phyloP scores from a whole-genome alignment of 1,139 yeast genomes.

The Candida frijolesensis region DNA sequence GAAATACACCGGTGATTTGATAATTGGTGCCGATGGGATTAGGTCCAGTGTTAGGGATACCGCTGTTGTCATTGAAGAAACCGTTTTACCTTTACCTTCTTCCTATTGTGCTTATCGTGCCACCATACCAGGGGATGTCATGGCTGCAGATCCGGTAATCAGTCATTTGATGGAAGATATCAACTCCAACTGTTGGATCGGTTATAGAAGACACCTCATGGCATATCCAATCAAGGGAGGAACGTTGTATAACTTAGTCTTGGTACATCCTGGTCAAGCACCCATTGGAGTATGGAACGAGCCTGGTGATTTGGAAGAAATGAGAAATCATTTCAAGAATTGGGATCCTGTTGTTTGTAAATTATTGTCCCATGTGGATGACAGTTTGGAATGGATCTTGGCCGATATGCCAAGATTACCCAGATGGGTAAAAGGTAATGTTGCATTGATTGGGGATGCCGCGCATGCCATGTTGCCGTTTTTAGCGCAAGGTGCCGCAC shows the following conservation, averaged over 20 bases:
- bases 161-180: slow-evolving; percentile 23
- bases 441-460: slow-evolving; percentile 39
- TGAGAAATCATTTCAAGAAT: slow-evolving; percentile 23
- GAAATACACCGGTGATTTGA: slow-evolving; percentile 28
- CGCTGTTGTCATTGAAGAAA: slow-evolving; percentile 16
- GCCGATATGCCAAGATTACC: slow-evolving; percentile 28
- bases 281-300: slow-evolving; percentile 22
- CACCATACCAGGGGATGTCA: slow-evolving; percentile 21
- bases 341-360: slow-evolving; percentile 32
- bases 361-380: slow-evolving; percentile 23
- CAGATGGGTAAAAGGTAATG: slow-evolving; percentile 22
- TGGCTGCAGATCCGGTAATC: slow-evolving; percentile 26
- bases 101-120: slow-evolving; percentile 22
- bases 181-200: slow-evolving; percentile 35
- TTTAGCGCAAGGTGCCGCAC: slow-evolving; percentile 43
- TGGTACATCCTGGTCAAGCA: slow-evolving; percentile 21
- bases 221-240: slow-evolving; percentile 28
- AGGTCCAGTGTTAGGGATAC: slow-evolving; percentile 24
- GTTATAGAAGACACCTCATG: slow-evolving; percentile 34
- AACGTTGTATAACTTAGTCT: slow-evolving; percentile 20
- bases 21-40: slow-evolving; percentile 43
- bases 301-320: slow-evolving; percentile 24
- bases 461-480: slow-evolving; percentile 43
- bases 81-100: slow-evolving; percentile 18
- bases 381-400: slow-evolving; percentile 32